phyloP scores from a whole-genome alignment of 352 stramenopile genomes.

The Phytopythium montanum region DNA sequence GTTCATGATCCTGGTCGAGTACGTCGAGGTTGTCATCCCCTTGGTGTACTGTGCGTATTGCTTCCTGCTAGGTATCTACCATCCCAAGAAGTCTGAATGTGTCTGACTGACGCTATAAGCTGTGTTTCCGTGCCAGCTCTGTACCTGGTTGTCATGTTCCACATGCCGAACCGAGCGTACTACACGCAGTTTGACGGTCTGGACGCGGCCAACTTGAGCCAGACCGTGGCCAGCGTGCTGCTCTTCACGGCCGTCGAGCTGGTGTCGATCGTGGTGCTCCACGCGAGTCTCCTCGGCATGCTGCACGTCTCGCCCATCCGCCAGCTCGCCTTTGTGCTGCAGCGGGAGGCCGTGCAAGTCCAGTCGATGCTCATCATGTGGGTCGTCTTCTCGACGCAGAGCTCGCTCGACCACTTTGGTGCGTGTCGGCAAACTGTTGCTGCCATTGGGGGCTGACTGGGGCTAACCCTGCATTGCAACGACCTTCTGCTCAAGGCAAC shows the following conservation, averaged over 20 bases:
- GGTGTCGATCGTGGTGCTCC: not conserved
- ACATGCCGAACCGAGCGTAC: constrained; percentile 29
- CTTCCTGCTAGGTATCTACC: not conserved
- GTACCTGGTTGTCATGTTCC: constrained; percentile 22
- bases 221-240: constrained; percentile 24
- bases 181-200: constrained; percentile 26
- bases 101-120: too few species aligned
- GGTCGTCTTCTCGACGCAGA: constrained; percentile 18
- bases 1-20: constrained; percentile 23
- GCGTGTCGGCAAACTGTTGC: not conserved
- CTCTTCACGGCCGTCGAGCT: constrained; percentile 23
- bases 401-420: constrained; percentile 15
- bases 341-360: constrained; percentile 9
- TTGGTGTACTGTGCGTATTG: constrained; percentile 8
- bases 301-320: not conserved
- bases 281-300: not conserved
- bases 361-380: constrained; percentile 16
- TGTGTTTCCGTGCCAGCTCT: constrained; percentile 8
- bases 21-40: constrained; percentile 18
- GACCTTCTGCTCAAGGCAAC: not conserved
- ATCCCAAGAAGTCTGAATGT: too few species aligned
- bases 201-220: constrained; percentile 7
- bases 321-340: constrained; percentile 13
- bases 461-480: too few species aligned
- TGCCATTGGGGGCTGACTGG: not conserved